Conservation (phyloP, 805 yeast genomes). For the Scheffersomyces ergatensis region DNA sequence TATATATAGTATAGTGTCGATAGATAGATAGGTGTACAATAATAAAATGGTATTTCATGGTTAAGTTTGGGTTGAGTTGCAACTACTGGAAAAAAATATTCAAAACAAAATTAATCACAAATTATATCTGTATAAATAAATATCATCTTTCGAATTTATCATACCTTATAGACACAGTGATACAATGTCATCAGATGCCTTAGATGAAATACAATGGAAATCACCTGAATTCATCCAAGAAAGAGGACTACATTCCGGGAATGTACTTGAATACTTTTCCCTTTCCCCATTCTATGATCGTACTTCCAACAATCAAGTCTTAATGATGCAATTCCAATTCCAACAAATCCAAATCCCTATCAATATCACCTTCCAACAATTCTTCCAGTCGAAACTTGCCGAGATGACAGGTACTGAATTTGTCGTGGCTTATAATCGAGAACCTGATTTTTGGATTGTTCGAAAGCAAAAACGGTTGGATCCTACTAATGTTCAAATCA, state of each 20-base stretch:
- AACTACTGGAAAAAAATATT: too few relatives aligned
- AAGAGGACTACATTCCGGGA: slow-evolving; percentile 81
- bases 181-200: slow-evolving; percentile 23
- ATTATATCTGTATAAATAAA: too few relatives aligned
- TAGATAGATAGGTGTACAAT: too few relatives aligned
- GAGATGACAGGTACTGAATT: slow-evolving; percentile 88
- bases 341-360: slow-evolving; percentile 45
- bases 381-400: slow-evolving; percentile 54
- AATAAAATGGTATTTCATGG: too few relatives aligned
- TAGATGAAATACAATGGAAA: slow-evolving; percentile 95
- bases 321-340: slow-evolving; percentile 93
- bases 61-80: too few relatives aligned
- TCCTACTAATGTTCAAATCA: slow-evolving; percentile 46
- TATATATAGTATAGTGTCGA: too few relatives aligned
- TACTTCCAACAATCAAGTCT: slow-evolving; percentile 88
- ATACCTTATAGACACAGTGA: too few relatives aligned
- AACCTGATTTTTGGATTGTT: slow-evolving; percentile 91
- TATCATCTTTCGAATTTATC: too few relatives aligned
- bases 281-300: slow-evolving; percentile 95
- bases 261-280: slow-evolving; percentile 89
- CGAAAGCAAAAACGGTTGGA: slow-evolving; percentile 69
- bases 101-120: too few relatives aligned
- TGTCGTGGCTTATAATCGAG: slow-evolving; percentile 68
- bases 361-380: slow-evolving; percentile 21
- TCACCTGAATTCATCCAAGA: slow-evolving; percentile 96